Evolutionary conservation across 2,329 filamentous ascomycete genomes (phyloP).

Genomic region (Fusarium poae): DNA sequence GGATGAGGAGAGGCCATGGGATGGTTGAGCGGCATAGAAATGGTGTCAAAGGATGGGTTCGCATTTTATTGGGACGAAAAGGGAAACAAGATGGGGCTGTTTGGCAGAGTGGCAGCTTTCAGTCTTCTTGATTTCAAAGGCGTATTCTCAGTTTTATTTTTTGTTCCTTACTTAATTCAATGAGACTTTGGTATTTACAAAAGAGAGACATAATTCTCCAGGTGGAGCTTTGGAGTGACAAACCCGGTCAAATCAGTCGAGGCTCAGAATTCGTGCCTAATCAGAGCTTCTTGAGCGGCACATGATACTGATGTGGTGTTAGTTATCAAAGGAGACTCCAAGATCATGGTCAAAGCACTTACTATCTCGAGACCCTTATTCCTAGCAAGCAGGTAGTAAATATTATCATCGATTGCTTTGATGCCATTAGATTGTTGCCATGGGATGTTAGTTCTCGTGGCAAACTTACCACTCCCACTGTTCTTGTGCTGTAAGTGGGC

Average conservation of each 20-base stretch:
- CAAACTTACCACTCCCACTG: constrained; percentile 49
- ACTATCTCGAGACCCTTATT: constrained; percentile 53
- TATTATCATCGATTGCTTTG: constrained; percentile 54
- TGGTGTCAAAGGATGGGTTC: constrained; percentile 51
- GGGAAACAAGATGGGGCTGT: constrained; percentile 43
- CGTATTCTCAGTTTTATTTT: constrained; percentile 44
- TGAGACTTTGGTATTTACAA: constrained; percentile 17
- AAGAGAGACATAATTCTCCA: neutral
- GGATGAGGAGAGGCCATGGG: constrained; percentile 27
- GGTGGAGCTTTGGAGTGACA: neutral
- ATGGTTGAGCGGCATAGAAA: constrained; percentile 47
- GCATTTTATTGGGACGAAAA: constrained; percentile 49
- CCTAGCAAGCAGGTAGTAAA: constrained; percentile 51
- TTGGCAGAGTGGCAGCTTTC: constrained; percentile 41
- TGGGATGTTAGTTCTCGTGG: neutral
- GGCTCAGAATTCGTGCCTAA: neutral
- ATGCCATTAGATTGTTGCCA: neutral
- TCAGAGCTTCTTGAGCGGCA: constrained; percentile 42
- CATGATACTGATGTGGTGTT: constrained; percentile 48
- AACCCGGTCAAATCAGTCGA: neutral
- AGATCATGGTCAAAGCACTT: constrained; percentile 18
- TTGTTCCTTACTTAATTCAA: constrained; percentile 40
- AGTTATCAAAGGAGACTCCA: constrained; percentile 1
- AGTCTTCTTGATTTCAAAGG: constrained; percentile 45
- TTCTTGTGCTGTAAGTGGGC: constrained; percentile 54